Evolutionary conservation across 352 stramenopile genomes (phyloP).

Genomic region (Phytophthora syringae): DNA sequence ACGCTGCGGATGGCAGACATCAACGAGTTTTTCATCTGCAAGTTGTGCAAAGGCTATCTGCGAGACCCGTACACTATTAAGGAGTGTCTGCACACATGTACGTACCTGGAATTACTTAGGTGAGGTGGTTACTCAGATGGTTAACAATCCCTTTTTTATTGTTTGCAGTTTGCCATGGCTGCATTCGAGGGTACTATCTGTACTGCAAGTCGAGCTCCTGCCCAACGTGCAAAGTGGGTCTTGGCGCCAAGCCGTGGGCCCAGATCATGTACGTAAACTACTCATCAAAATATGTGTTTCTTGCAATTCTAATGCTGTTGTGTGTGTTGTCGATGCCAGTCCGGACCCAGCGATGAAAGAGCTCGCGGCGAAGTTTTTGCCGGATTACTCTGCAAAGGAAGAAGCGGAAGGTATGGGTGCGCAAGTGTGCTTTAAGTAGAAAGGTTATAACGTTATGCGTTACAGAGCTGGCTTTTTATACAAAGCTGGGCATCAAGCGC

Average conservation of each 20-base stretch:
- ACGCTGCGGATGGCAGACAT: slow-evolving; percentile 53
- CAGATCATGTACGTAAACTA: slow-evolving; percentile 53
- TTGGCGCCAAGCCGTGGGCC: slow-evolving; percentile 60
- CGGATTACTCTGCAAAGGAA: slow-evolving; percentile 49
- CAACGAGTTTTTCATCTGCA: slow-evolving; percentile 69
- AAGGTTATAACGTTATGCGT: neutral
- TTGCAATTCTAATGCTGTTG: slow-evolving; percentile 8
- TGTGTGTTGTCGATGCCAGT: too few species aligned
- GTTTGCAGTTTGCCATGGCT: slow-evolving; percentile 65
- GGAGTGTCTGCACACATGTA: slow-evolving; percentile 85
- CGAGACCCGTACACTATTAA: slow-evolving; percentile 75
- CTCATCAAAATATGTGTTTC: too few species aligned
- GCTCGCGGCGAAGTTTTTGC: slow-evolving; percentile 57
- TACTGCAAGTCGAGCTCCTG: slow-evolving; percentile 42
- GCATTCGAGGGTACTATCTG: slow-evolving; percentile 59
- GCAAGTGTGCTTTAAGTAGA: neutral
- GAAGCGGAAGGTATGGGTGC: slow-evolving; percentile 41
- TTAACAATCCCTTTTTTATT: neutral
- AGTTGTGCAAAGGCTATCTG: slow-evolving; percentile 74
- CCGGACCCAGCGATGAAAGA: slow-evolving; percentile 66
- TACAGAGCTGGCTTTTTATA: slow-evolving; percentile 53
- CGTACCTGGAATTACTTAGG: too few species aligned
- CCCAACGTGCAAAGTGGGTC: slow-evolving; percentile 49
- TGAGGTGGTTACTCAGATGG: neutral
- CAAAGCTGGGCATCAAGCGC: slow-evolving; percentile 60